Percentiles rank a stretch among this genome's conserved stretches.
phyloP scores from a whole-genome alignment of 2,329 filamentous ascomycete species.

The Lachnellula subtilissima region DNA sequence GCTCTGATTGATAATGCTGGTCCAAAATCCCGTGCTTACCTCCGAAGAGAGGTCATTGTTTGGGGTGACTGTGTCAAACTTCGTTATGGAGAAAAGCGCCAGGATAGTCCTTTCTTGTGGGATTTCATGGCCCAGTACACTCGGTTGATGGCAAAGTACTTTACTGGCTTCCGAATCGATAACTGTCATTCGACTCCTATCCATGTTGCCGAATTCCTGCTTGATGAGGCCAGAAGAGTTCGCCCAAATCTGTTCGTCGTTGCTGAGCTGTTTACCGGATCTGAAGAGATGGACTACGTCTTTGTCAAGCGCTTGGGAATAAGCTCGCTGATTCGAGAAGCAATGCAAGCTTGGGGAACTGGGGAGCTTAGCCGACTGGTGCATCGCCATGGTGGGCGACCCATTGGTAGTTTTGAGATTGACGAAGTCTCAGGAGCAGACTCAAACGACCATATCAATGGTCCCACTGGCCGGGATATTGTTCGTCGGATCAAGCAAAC shows the following conservation, averaged over 20 bases:
- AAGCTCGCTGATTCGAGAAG: constrained; percentile 88
- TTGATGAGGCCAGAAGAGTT: constrained; percentile 87
- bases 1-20: constrained; percentile 92
- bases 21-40: constrained; percentile 81
- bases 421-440: constrained; percentile 72
- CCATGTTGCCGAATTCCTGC: constrained; percentile 87
- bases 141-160: constrained; percentile 87
- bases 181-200: constrained; percentile 97
- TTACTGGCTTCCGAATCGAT: constrained; percentile 92
- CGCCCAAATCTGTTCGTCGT: constrained; percentile 87
- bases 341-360: constrained; percentile 98
- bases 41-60: constrained; percentile 92
- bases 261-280: constrained; percentile 92
- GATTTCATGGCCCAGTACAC: constrained; percentile 94
- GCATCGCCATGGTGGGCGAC: constrained; percentile 86
- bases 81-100: constrained; percentile 72
- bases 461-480: constrained; percentile 39
- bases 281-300: constrained; percentile 91
- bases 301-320: constrained; percentile 92
- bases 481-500: constrained; percentile 80
- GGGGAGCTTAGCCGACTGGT: constrained; percentile 88
- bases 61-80: constrained; percentile 99
- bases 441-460: constrained; percentile 30
- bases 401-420: constrained; percentile 96
- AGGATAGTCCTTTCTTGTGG: constrained; percentile 93